Evolutionary conservation across 2,329 filamentous ascomycete genomes (phyloP).

Genomic region (Fonsecaea nubica): DNA sequence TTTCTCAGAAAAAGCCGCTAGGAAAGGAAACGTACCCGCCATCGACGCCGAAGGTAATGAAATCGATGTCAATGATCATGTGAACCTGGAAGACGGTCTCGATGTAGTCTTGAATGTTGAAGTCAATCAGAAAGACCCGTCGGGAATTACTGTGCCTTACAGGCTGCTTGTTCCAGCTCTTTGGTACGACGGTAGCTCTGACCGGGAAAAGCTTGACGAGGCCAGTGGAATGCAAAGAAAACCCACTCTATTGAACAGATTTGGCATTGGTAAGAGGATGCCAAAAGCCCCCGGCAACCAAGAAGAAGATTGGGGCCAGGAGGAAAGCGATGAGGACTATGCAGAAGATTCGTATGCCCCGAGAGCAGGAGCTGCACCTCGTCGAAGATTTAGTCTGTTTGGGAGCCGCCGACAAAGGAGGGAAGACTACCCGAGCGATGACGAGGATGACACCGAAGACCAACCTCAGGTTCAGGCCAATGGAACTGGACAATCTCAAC

Average conservation of each 20-base stretch:
- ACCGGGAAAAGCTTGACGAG: slow-evolving; percentile 39
- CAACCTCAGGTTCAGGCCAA: slow-evolving; percentile 6
- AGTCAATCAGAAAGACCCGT: slow-evolving; percentile 81
- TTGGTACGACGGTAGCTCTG: slow-evolving; percentile 53
- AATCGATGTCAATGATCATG: slow-evolving; percentile 55
- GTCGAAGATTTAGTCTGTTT: slow-evolving; percentile 38
- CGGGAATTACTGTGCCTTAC: slow-evolving; percentile 87
- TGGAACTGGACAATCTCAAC: slow-evolving; percentile 15
- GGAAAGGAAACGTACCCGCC: slow-evolving; percentile 53
- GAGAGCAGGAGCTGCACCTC: slow-evolving; percentile 24
- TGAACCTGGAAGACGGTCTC: slow-evolving; percentile 82
- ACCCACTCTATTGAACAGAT: slow-evolving; percentile 35
- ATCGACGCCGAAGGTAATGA: slow-evolving; percentile 57
- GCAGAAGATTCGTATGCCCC: slow-evolving; percentile 30
- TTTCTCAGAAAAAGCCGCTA: slow-evolving; percentile 67
- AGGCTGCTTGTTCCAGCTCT: slow-evolving; percentile 82
- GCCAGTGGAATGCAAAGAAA: slow-evolving; percentile 30
- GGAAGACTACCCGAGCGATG: slow-evolving; percentile 28
- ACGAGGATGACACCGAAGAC: slow-evolving; percentile 30
- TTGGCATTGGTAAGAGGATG: slow-evolving; percentile 35
- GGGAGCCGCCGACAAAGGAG: slow-evolving; percentile 35
- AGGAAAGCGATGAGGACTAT: slow-evolving; percentile 40
- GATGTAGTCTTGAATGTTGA: slow-evolving; percentile 91
- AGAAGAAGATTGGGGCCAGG: slow-evolving; percentile 41
- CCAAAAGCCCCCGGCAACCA: slow-evolving; percentile 36